Evolutionary conservation across 2,329 filamentous ascomycete species (phyloP).

Genomic region (Dothideomycetes sp.): DNA sequence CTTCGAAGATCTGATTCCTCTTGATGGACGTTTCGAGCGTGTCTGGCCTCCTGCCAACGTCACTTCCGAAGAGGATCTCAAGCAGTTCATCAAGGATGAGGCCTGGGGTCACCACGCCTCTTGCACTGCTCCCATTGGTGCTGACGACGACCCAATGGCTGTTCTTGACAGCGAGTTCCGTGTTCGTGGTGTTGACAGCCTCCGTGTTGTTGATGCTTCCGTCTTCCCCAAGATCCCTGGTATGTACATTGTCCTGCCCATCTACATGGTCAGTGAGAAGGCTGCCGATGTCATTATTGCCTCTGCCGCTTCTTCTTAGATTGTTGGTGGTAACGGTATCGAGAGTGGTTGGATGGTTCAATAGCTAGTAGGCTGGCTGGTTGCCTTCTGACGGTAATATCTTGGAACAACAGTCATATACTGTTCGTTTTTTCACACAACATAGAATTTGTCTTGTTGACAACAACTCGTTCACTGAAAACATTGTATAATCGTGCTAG

Average conservation of each 20-base stretch:
- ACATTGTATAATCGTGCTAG: no score
- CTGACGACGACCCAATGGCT: conserved; percentile 43
- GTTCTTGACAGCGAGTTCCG: conserved; percentile 49
- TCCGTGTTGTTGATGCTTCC: conserved; percentile 55
- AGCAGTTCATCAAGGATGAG: conserved; percentile 41
- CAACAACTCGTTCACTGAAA: no score
- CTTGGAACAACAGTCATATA: no score
- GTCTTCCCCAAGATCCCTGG: conserved; percentile 50
- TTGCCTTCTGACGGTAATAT: no score
- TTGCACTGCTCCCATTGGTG: conserved; percentile 48
- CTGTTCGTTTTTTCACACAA: no score
- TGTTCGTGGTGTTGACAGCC: conserved; percentile 45
- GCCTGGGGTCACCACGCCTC: conserved; percentile 51
- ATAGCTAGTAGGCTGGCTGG: no score
- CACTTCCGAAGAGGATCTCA: conserved; percentile 35
- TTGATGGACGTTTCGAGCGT: conserved; percentile 36
- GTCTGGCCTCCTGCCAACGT: conserved; percentile 35
- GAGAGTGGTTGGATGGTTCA: no score
- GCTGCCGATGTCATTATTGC: conserved; percentile 47
- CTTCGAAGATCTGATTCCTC: conserved; percentile 27
- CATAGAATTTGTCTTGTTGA: no score
- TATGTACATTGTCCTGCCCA: conserved; percentile 42
- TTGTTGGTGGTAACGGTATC: no score
- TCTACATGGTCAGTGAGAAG: conserved; percentile 53
- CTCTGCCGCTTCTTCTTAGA: background rate